Evolutionary conservation across 2,329 filamentous ascomycete species (phyloP), one percentile per base, ranked within the genome.

Genomic region (Phoma sp.): DNA sequence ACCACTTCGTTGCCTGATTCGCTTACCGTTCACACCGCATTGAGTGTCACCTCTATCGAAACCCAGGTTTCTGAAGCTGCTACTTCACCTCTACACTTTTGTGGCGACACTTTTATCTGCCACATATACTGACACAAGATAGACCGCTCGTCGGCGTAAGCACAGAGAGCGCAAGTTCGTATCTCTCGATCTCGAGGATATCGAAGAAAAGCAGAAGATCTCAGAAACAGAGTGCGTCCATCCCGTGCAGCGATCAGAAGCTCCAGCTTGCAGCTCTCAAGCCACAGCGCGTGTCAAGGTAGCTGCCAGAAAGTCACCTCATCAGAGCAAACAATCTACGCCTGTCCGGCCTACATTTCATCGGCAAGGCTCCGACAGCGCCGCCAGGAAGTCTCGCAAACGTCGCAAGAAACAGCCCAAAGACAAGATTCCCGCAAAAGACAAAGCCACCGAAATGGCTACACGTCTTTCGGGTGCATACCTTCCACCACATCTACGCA

Each of bases 401-500:
- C 6, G 22, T 6, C 9, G 12, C 13, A 21, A 38, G 36, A 38
- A 10, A 38, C 19, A 3, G 5, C 17, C 6, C 17, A 24, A 38
- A 38, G 12, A 19, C 36, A 24, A 38, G 12, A 2, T 4, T 17
- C 4, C n/a, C 19, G 5, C 17, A 12, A 21, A 25, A 40, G 22
- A 15, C 22, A 25, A 17, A 25, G 19, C 17, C 38, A 9, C 15
- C 13, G 12, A 36, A 9, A 66, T 63, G 62, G 29, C 37, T 35
- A 12, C 9, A 4, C 25, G 33, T 9, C 46, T 43, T 8, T 25
- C 53, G 7, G 43, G 47, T 27, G 59, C 43, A 6, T 69, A 57
- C n/a, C 22, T 71, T 17, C 67, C 69, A 13, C 68, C 68, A 9
- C 69, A 72, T 41, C 6, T 68, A 35, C 69, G 68, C 43, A 65